phyloP scores from a whole-genome alignment of 768 basidiomycete genomes.

The Flagelloscypha sp. region DNA sequence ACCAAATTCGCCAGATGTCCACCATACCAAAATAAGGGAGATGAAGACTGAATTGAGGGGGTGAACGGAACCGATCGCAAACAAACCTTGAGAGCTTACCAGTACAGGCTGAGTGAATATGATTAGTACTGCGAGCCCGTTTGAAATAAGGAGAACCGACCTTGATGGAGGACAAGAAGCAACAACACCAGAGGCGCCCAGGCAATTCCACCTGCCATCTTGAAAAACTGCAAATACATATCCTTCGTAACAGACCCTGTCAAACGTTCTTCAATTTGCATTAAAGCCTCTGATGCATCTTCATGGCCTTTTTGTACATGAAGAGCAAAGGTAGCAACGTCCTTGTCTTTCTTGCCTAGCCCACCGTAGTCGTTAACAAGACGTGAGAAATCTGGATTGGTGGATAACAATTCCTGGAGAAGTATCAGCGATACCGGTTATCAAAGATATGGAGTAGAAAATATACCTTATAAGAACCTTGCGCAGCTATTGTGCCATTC shows the following conservation, averaged over 20 bases:
- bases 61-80: too few species aligned
- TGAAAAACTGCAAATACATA: conserved; percentile 29
- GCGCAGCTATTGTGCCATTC: conserved; percentile 26
- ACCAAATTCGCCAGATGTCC: conserved; percentile 50
- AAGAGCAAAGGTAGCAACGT: conserved; percentile 15
- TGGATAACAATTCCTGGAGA: conserved; percentile 34
- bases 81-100: too few species aligned
- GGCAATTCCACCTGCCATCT: conserved; percentile 24
- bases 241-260: conserved; percentile 28
- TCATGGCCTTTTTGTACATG: too few species aligned
- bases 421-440: conserved; percentile 1
- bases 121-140: too few species aligned
- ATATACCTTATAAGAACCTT: conserved; percentile 28
- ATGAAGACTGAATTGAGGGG: conserved; percentile 57
- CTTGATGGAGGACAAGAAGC: conserved; percentile 40
- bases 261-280: conserved; percentile 34
- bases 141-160: neutral
- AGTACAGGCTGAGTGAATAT: too few species aligned
- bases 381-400: conserved; percentile 35
- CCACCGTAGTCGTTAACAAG: conserved; percentile 52
- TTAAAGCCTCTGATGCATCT: conserved; percentile 18
- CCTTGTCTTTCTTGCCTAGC: conserved; percentile 26
- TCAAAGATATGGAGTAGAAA: too few species aligned
- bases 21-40: conserved; percentile 68
- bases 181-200: conserved; percentile 43